phyloP scores from a whole-genome alignment of 225 moss, liverwort and hornwort genomes.

The Pseudisothecium myosuroides region DNA sequence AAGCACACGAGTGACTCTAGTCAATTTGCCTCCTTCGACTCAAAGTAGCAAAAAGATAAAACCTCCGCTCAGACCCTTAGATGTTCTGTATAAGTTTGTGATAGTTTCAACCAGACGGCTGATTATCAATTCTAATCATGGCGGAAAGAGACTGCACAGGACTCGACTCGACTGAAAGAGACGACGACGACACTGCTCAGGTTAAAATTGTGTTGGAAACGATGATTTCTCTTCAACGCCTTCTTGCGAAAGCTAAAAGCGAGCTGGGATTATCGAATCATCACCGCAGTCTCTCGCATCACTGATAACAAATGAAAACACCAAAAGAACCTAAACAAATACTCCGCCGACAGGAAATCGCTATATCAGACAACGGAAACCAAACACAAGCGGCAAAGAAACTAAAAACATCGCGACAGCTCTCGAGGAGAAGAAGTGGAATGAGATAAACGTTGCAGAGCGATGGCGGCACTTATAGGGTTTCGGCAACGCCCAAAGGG shows the following conservation, averaged over 20 bases:
- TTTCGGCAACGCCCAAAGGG: neutral
- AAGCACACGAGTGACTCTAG: slow-evolving; percentile 84
- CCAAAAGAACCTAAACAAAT: too few species aligned
- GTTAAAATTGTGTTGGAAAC: slow-evolving; percentile 39
- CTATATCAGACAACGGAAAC: too few species aligned
- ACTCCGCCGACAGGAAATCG: too few species aligned
- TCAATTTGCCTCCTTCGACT: slow-evolving; percentile 46
- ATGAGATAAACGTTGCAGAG: accelerated
- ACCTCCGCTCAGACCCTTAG: slow-evolving; percentile 30
- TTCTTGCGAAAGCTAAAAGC: slow-evolving; percentile 43
- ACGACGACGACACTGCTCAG: slow-evolving; percentile 21
- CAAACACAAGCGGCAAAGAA: accelerated
- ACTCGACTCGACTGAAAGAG: too few species aligned
- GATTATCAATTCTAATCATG: slow-evolving; percentile 20
- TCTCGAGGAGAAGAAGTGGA: too few species aligned
- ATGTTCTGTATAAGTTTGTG: slow-evolving; percentile 27
- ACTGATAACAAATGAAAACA: neutral
- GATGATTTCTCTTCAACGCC: slow-evolving; percentile 48
- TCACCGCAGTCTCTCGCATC: slow-evolving; percentile 14
- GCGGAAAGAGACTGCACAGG: neutral
- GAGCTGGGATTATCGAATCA: slow-evolving; percentile 72
- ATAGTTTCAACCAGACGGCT: slow-evolving; percentile 23
- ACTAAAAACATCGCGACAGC: accelerated
- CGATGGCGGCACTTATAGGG: slow-evolving; percentile 7
- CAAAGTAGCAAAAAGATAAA: accelerated